These are phyloP conservation scores for Perkinsus chesapeaki DNA, from an alignment of 169 alveolate genomes.

Conservation along the genomic window DNA sequence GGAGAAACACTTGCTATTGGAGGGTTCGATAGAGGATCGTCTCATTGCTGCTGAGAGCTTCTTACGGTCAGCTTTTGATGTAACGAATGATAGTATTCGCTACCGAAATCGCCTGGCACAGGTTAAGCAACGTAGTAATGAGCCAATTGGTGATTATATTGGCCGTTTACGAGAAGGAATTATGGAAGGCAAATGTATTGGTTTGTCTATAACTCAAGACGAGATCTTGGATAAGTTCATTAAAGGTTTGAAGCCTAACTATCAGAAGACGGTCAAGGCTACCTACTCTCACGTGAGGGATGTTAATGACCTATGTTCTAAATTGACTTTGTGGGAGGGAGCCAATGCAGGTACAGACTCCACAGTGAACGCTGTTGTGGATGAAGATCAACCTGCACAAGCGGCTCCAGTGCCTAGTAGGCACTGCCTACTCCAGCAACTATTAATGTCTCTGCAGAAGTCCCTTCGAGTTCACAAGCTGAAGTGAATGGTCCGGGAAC, in stretches of 20 bases:
- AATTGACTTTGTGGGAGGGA: background rate
- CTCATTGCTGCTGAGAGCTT: background rate
- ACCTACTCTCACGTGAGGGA: background rate
- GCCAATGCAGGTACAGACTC: background rate
- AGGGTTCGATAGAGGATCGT: background rate
- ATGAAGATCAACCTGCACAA: too few species aligned
- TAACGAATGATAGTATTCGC: background rate
- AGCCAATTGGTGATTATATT: background rate
- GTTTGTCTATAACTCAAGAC: background rate
- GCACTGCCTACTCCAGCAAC: background rate
- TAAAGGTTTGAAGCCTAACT: background rate
- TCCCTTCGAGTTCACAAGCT: background rate
- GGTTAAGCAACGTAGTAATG: background rate
- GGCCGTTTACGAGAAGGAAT: background rate
- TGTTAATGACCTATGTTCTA: background rate
- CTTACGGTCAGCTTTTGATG: background rate
- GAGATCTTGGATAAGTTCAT: background rate
- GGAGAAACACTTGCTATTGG: background rate
- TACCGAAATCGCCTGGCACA: background rate
- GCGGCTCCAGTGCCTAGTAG: too few species aligned
- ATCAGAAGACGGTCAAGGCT: background rate
- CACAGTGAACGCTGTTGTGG: background rate
- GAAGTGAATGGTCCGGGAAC: background rate
- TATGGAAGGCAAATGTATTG: background rate
- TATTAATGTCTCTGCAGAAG: background rate